Evolutionary conservation across 2,329 filamentous ascomycete genomes (phyloP), one percentile per base, ranked within the genome.

Genomic region (Fusarium dimerum): DNA sequence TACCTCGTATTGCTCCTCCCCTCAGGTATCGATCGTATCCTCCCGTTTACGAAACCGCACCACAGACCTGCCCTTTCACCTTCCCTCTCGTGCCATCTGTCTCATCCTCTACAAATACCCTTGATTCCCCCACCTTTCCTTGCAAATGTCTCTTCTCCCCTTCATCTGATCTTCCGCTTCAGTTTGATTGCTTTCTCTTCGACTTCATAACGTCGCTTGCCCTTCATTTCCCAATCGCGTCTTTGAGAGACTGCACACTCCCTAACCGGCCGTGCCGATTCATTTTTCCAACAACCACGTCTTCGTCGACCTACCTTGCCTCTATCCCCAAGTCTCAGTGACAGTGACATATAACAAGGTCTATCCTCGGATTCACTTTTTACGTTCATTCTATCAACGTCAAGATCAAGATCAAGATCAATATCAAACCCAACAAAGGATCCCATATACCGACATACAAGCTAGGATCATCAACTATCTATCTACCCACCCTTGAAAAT

Each of bases 211-310:
- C 32, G 57, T 66, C 52, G 56, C 58, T 56, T 56, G 59, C 55
- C 63, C 52, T 64, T 66, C 59, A 43, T 64, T 66, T 69, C 57
- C 58, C 69, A 63, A 71, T 72, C 52, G 75, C 71, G 74, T 80
- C 78, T 80, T 81, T 79, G 78, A 81, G 63, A 81, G 78, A 79
- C 72, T 56, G 71, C 73, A 62, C 52, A 54, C 62, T 60, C 67
- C 56, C 67, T 62, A 65, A 54, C 62, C 69, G 68, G 70, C 71
- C 63, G 71, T 66, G 71, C 69, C 71, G 67, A 56, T 56, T 26
- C 20, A 57, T 53, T 45, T 54, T 53, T 48, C 20, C 20, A 26
- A 26, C 57, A 60, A 43, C 56, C 50, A 41, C 46, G 54, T 58
- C 55, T 57, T 55, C 44, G 50, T 55, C 50, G 43, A 49, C 48